A percentile compares a stretch with the other conserved stretches of the same genome.
phyloP scores from a whole-genome alignment of 345 rosid species.

The Erucastrum elatum region DNA sequence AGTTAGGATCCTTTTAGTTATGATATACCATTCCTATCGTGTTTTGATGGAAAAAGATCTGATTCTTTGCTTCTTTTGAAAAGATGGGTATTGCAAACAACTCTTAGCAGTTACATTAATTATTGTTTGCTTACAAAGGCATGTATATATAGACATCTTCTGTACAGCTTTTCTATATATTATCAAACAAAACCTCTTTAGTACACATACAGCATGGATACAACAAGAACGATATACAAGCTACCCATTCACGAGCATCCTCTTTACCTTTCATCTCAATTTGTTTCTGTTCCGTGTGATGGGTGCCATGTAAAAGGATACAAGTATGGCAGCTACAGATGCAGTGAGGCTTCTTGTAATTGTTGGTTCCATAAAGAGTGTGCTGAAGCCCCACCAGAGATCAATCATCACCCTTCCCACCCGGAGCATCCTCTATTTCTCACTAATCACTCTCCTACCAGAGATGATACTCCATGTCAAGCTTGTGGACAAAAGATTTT shows the following conservation, averaged over 20 bases:
- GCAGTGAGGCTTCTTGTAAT: neutral
- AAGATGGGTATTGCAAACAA: neutral
- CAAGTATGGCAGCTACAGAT: neutral
- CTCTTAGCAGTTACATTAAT: neutral
- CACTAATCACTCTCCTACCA: neutral
- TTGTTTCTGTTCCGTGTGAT: rapidly evolving
- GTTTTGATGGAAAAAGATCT: neutral
- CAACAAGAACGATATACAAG: neutral
- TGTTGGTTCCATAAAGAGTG: neutral
- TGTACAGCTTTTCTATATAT: neutral
- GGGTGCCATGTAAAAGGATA: neutral
- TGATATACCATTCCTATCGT: neutral
- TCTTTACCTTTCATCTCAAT: neutral
- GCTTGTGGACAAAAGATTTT: conserved; percentile 9
- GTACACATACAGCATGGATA: neutral
- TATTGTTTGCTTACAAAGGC: too few relatives aligned
- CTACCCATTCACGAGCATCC: conserved; percentile 5
- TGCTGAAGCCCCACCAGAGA: conserved; percentile 12
- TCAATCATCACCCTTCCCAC: conserved; percentile 9
- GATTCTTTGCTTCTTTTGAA: neutral
- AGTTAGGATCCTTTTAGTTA: too few relatives aligned
- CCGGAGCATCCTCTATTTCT: neutral
- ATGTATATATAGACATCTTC: neutral
- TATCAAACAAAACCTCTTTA: neutral
- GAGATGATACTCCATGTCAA: neutral